phyloP scores from a whole-genome alignment of 192 early-diverging fungal genomes.

The Piromyces finnis region DNA sequence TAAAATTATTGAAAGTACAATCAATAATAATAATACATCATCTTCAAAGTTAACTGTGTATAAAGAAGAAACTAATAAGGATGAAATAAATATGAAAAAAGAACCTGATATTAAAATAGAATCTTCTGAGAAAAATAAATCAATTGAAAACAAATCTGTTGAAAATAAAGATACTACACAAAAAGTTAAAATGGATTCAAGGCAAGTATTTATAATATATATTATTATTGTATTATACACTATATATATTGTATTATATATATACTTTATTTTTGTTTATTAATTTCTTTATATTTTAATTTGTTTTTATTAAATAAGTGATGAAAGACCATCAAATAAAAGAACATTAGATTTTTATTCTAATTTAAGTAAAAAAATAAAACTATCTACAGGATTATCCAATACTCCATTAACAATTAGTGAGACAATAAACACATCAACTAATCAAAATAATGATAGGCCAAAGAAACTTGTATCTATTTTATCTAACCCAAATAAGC shows the following conservation, averaged over 20 bases:
- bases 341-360: not conserved
- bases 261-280: too few relatives aligned
- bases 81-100: not conserved
- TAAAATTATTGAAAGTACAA: not conserved
- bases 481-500: not conserved
- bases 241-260: too few relatives aligned
- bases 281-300: too few relatives aligned
- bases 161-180: not conserved
- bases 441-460: not conserved
- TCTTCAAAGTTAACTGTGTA: not conserved
- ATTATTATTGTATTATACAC: too few relatives aligned
- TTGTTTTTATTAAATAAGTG: not conserved
- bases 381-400: not conserved
- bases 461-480: not conserved
- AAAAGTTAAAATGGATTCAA: not conserved
- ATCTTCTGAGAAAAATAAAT: not conserved
- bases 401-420: not conserved
- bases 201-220: too few relatives aligned
- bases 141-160: not conserved
- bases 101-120: not conserved
- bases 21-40: not conserved
- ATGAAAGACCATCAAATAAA: not conserved
- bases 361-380: not conserved
- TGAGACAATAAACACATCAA: not conserved
- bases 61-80: not conserved